phyloP scores from a whole-genome alignment of 176 grass and related monocot species.

The Elaeis guineensis region DNA sequence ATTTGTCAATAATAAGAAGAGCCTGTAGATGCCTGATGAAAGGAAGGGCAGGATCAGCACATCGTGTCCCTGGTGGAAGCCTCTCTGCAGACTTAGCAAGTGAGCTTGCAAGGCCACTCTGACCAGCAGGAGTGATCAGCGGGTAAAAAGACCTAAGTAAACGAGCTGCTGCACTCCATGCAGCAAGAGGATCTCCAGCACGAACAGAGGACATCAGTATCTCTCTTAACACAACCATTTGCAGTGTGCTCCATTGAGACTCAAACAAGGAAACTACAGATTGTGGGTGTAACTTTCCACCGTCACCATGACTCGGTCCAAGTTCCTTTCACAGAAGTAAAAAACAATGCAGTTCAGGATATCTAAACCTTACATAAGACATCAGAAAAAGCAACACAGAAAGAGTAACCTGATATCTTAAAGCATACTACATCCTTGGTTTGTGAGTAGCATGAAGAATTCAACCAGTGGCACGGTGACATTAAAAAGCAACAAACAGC shows the following conservation, averaged over 20 bases:
- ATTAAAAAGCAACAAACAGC: too few species aligned
- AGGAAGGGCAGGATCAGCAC: slow-evolving; percentile 95
- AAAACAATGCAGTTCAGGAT: not conserved
- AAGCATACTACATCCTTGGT: too few species aligned
- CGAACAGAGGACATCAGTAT: slow-evolving; percentile 96
- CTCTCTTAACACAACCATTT: slow-evolving; percentile 96
- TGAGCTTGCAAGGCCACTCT: slow-evolving; percentile 92
- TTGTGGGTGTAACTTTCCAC: slow-evolving; percentile 51
- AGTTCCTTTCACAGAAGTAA: slow-evolving; percentile 31
- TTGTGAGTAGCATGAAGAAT: too few species aligned
- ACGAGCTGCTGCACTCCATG: slow-evolving; percentile 92
- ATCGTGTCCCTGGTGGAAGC: slow-evolving; percentile 86
- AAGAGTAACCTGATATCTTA: too few species aligned
- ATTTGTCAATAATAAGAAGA: not conserved
- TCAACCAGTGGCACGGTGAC: too few species aligned
- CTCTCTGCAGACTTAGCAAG: slow-evolving; percentile 79
- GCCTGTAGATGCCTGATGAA: slow-evolving; percentile 58
- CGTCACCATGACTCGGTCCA: slow-evolving; percentile 33
- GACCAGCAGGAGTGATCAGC: slow-evolving; percentile 91
- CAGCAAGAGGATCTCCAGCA: slow-evolving; percentile 78
- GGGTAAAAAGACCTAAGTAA: slow-evolving; percentile 97
- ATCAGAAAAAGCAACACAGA: too few species aligned
- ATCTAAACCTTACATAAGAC: too few species aligned
- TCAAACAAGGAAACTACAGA: slow-evolving; percentile 75
- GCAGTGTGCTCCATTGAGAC: slow-evolving; percentile 92